These are phyloP conservation scores for Tubosaeta sp. DNA, from an alignment of 768 basidiomycete species.

Conservation along the genomic window DNA sequence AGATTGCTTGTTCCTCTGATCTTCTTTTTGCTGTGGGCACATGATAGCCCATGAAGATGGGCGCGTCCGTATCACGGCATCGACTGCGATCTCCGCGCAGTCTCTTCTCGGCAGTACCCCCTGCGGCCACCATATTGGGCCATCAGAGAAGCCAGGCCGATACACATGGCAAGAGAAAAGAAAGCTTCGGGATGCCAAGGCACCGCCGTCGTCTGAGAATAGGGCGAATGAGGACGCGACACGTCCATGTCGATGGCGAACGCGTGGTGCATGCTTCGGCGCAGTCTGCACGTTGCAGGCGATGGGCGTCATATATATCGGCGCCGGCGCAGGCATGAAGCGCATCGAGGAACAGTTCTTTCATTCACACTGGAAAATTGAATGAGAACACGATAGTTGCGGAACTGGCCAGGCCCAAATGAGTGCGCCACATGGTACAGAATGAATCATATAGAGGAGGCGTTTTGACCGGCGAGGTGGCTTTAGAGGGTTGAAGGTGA, in stretches of 20 bases:
- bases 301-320: constrained; percentile 17
- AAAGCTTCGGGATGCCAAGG: background rate
- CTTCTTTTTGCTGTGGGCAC: background rate
- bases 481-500: constrained; percentile 7
- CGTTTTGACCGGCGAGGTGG: constrained; percentile 12
- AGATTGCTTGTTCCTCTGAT: background rate
- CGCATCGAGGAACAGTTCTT: background rate
- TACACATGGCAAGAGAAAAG: background rate
- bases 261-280: constrained; percentile 13
- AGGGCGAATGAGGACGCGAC: background rate
- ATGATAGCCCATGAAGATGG: background rate
- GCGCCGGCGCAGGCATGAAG: constrained; percentile 7
- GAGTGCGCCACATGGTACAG: constrained; percentile 7
- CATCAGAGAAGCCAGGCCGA: background rate
- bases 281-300: constrained; percentile 5
- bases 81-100: constrained; percentile 15
- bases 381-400: background rate
- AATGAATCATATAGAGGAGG: background rate
- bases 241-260: background rate
- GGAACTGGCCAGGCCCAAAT: background rate
- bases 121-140: constrained; percentile 11
- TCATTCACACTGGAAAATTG: background rate
- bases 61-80: constrained; percentile 6
- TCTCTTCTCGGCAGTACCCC: constrained; percentile 1
- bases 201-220: background rate